phyloP scores from a whole-genome alignment of 1,284 basidiomycete species.

The Xanthoconium separans region DNA sequence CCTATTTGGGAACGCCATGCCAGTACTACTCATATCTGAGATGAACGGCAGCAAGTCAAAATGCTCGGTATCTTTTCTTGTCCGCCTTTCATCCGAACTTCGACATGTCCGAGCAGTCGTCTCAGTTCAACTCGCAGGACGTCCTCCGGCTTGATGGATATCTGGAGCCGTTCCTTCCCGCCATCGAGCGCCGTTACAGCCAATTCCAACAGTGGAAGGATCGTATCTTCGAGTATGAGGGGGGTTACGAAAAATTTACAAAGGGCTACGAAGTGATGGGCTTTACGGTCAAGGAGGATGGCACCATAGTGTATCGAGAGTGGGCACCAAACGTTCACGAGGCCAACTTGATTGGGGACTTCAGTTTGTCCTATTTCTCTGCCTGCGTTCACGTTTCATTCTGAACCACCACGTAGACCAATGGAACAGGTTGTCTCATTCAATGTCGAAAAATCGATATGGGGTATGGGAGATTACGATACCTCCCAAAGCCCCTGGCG shows the following conservation, averaged over 20 bases:
- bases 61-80: slow-evolving; percentile 8
- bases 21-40: neutral
- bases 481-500: slow-evolving; percentile 67
- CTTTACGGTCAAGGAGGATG: slow-evolving; percentile 69
- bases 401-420: slow-evolving; percentile 53
- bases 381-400: neutral
- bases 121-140: slow-evolving; percentile 51
- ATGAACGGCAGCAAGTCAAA: slow-evolving; percentile 6
- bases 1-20: slow-evolving; percentile 11
- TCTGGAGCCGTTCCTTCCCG: slow-evolving; percentile 72
- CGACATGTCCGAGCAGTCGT: slow-evolving; percentile 34
- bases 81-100: slow-evolving; percentile 5
- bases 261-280: slow-evolving; percentile 88
- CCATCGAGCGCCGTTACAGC: slow-evolving; percentile 72
- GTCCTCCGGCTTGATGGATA: slow-evolving; percentile 67
- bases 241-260: slow-evolving; percentile 88
- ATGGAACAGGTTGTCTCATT: slow-evolving; percentile 85
- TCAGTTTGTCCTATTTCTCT: slow-evolving; percentile 65
- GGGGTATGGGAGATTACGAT: slow-evolving; percentile 92
- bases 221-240: slow-evolving; percentile 73
- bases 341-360: slow-evolving; percentile 91
- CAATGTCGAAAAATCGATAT: slow-evolving; percentile 84
- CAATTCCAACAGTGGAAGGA: slow-evolving; percentile 75
- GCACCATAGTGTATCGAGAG: slow-evolving; percentile 84
- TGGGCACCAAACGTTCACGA: slow-evolving; percentile 92